Evolutionary conservation across 768 basidiomycete species (phyloP).

Genomic region (Phallus indusiatus): DNA sequence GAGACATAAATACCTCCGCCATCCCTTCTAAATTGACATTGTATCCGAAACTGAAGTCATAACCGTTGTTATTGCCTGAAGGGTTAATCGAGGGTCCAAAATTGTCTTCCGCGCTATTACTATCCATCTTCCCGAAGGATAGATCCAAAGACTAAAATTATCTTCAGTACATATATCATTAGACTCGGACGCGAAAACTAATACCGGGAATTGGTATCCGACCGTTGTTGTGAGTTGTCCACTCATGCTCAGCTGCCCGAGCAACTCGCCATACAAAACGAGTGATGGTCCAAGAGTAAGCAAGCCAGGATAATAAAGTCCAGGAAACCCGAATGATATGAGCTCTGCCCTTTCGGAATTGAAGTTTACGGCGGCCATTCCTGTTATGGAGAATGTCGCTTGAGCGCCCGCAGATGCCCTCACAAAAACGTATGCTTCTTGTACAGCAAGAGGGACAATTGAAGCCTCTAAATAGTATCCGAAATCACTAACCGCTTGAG

Average conservation of each 20-base stretch:
- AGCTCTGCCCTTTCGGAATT: background rate
- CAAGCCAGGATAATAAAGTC: background rate
- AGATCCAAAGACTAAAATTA: too few species aligned
- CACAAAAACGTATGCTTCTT: constrained; percentile 2
- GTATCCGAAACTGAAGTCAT: too few species aligned
- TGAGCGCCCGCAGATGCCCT: background rate
- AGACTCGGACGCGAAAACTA: background rate
- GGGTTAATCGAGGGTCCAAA: too few species aligned
- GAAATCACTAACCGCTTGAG: background rate
- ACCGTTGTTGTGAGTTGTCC: too few species aligned
- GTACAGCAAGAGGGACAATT: constrained; percentile 1
- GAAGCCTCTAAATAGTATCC: constrained; percentile 6
- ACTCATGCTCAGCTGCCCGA: background rate
- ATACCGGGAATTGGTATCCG: too few species aligned
- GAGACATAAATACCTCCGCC: too few species aligned
- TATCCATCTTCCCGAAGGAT: too few species aligned
- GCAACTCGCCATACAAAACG: background rate
- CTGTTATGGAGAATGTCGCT: constrained; percentile 4
- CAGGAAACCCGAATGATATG: constrained; percentile 5
- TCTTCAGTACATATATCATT: too few species aligned
- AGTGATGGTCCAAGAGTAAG: background rate
- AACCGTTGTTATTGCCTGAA: too few species aligned
- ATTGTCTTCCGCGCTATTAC: too few species aligned
- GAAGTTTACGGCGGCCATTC: background rate
- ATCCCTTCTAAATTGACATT: too few species aligned